Conservation (phyloP, 768 basidiomycete genomes). For the Amanita brunnescens region DNA sequence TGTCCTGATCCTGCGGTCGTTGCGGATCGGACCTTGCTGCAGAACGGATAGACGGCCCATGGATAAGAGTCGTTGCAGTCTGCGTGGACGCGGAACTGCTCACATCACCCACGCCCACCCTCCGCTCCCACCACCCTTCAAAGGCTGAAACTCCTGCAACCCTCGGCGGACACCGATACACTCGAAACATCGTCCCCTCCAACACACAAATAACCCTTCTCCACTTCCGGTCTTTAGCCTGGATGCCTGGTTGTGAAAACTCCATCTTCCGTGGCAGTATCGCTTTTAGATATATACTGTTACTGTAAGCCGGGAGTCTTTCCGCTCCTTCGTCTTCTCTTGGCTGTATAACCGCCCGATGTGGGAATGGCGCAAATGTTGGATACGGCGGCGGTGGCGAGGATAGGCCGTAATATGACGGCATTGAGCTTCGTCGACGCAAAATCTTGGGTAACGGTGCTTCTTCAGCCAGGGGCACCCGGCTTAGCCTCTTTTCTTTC, state of each 20-base stretch:
- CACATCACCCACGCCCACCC: slow-evolving; percentile 65
- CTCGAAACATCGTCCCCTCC: slow-evolving; percentile 82
- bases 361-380: slow-evolving; percentile 17
- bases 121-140: slow-evolving; percentile 73
- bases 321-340: slow-evolving; percentile 84
- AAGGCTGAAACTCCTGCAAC: slow-evolving; percentile 43
- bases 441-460: slow-evolving; percentile 28
- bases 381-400: slow-evolving; percentile 67
- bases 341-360: slow-evolving; percentile 27
- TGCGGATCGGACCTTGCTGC: slow-evolving; percentile 11
- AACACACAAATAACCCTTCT: slow-evolving; percentile 79
- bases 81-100: slow-evolving; percentile 1
- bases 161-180: slow-evolving; percentile 48
- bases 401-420: slow-evolving; percentile 47
- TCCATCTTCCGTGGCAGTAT: slow-evolving; percentile 91
- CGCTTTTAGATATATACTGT: slow-evolving; percentile 71
- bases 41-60: not conserved
- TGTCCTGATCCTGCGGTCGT: slow-evolving; percentile 9
- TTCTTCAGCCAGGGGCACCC: slow-evolving; percentile 25
- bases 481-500: slow-evolving; percentile 21
- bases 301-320: slow-evolving; percentile 71
- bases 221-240: slow-evolving; percentile 91
- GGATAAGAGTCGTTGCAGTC: slow-evolving; percentile 4
- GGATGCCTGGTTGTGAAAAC: slow-evolving; percentile 75
- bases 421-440: slow-evolving; percentile 62